Conservation (phyloP, 2,329 filamentous ascomycete genomes). For the Mollisiaceae sp. region DNA sequence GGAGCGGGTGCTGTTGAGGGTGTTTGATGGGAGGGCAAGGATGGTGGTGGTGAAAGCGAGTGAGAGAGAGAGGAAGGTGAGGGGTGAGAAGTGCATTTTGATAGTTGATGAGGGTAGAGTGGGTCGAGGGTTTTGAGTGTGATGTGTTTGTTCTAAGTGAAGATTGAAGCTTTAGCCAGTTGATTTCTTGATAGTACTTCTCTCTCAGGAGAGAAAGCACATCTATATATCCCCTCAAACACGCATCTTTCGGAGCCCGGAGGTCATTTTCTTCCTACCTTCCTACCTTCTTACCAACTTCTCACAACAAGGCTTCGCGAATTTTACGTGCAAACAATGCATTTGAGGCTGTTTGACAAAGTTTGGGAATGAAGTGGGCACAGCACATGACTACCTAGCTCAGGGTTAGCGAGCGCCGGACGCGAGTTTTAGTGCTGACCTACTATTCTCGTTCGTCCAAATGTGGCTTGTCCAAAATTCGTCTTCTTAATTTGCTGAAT, state of each 20-base stretch:
- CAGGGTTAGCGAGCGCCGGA: too few species aligned
- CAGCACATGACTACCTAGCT: too few species aligned
- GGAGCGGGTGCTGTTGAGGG: not conserved
- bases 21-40: not conserved
- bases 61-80: not conserved
- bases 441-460: too few species aligned
- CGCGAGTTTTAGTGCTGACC: too few species aligned
- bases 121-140: not conserved
- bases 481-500: too few species aligned
- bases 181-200: not conserved
- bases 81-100: not conserved
- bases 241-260: too few species aligned
- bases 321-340: not conserved
- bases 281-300: not conserved
- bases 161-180: not conserved
- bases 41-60: not conserved
- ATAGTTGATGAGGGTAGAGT: not conserved
- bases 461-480: too few species aligned
- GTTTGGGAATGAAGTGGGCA: too few species aligned
- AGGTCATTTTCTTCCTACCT: not conserved
- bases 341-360: not conserved
- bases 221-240: not conserved
- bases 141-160: not conserved
- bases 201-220: not conserved
- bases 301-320: not conserved